Base-by-base conservation (phyloP, 306 rosid species). In the Ammopiptanthus mongolicus region DNA sequence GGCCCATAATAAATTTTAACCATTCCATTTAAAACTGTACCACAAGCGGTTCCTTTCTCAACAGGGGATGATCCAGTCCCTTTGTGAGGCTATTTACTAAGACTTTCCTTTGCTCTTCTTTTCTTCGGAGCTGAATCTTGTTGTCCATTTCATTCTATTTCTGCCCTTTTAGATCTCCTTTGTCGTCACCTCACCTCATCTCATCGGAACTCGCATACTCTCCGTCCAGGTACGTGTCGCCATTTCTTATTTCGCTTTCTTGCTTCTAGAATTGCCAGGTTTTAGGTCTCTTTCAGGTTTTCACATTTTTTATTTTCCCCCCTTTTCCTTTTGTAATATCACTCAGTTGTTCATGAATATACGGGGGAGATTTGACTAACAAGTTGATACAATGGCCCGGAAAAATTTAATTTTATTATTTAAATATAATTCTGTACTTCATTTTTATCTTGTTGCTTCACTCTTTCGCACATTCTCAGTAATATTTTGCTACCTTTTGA, bases 261-360 rank as follows among this genome's bases (percentile, higher is more conserved):
- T 50, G 51, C 10, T 42, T 28, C n/a, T 25, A 0, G 11, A 31
- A 50, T 78, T 67, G 47, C 65, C 25, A 14, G 76, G 72, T 80
- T 84, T 72, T 84, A 84, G 87, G 87, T 82, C 71, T 84, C 70
- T 3, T 15, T 60, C 5, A 5, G 5, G 19, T 48, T 70, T 65
- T 59, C 63, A 17, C 65, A 9, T 10, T 23, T 50, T 72, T 37
- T 8, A n/a, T n/a, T n/a, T n/a, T n/a, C n/a, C n/a, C n/a, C n/a
- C 21, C 1, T 11, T 8, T 4, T 22, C 66, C 25, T 28, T 46
- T 22, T 19, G 22, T 52, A 60, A 80, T 84, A 84, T 84, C 82
- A 71, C 34, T 44, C 1, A 0, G 11, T 7, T n/a, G 5, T 84
- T 80, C 29, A 6, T 59, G 12, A 13, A 4, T 66, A 25, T 22